A percentile compares a stretch with the other conserved stretches of the same genome.
These are phyloP conservation scores for Lactarius akahatsu DNA, from an alignment of 768 basidiomycete species.

Conservation along the genomic window DNA sequence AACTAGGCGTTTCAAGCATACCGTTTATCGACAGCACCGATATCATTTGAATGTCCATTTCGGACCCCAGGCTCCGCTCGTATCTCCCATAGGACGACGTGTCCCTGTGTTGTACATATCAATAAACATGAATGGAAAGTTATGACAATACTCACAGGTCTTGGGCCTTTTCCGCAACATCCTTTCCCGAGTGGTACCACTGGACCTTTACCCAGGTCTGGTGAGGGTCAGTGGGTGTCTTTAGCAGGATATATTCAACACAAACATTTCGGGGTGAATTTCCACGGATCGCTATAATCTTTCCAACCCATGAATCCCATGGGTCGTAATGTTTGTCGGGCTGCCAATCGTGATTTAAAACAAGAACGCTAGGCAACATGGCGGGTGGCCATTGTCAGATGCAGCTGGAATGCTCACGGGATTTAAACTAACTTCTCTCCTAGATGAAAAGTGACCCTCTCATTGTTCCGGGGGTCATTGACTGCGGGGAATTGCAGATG, in stretches of 20 bases:
- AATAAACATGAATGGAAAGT: not conserved
- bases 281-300: slow-evolving; percentile 17
- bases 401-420: not conserved
- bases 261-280: slow-evolving; percentile 16
- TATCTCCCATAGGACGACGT: slow-evolving; percentile 18
- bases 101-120: not conserved
- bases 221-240: not conserved
- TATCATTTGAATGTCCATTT: slow-evolving; percentile 11
- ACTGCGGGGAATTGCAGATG: not conserved
- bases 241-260: not conserved
- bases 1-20: not conserved
- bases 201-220: slow-evolving; percentile 17
- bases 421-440: slow-evolving; percentile 9
- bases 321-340: slow-evolving; percentile 1
- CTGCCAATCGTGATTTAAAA: slow-evolving; percentile 16
- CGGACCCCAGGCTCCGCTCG: slow-evolving; percentile 15
- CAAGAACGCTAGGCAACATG: slow-evolving; percentile 5
- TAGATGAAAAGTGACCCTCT: not conserved
- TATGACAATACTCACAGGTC: not conserved
- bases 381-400: not conserved
- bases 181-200: slow-evolving; percentile 21
- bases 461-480: slow-evolving; percentile 7
- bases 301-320: slow-evolving; percentile 21
- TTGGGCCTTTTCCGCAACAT: slow-evolving; percentile 5
- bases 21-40: slow-evolving; percentile 19